Conservation (phyloP, 2,329 filamentous ascomycete species). For the Exophiala spinifera region DNA sequence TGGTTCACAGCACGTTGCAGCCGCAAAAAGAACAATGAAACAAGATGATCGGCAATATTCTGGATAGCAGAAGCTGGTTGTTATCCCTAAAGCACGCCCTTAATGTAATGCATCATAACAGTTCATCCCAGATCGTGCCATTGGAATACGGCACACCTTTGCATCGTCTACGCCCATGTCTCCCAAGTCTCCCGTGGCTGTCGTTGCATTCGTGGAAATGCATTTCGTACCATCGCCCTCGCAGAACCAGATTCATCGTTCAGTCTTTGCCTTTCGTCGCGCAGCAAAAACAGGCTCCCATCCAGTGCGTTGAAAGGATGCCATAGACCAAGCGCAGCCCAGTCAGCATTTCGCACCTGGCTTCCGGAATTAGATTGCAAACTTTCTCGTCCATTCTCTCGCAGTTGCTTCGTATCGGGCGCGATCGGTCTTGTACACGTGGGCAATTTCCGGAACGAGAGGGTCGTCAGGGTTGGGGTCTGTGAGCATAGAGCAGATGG, state of each 20-base stretch:
- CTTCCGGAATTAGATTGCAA: constrained; percentile 71
- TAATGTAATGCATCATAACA: constrained; percentile 29
- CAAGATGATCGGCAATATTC: background rate
- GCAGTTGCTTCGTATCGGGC: constrained; percentile 94
- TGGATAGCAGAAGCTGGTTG: constrained; percentile 19
- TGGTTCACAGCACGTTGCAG: background rate
- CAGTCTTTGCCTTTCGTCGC: background rate
- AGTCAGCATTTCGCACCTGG: constrained; percentile 2
- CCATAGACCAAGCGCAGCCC: constrained; percentile 1
- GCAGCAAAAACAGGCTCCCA: background rate
- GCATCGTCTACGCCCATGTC: constrained; percentile 21
- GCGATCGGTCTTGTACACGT: constrained; percentile 99
- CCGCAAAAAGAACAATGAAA: background rate
- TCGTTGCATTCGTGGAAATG: constrained; percentile 21
- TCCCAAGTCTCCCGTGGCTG: constrained; percentile 21
- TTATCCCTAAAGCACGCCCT: constrained; percentile 24
- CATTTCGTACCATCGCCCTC: constrained; percentile 9
- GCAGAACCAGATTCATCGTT: background rate
- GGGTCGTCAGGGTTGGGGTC: constrained; percentile 99
- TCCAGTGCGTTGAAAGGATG: constrained; percentile 1
- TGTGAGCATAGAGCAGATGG: constrained; percentile 99
- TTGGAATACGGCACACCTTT: constrained; percentile 16
- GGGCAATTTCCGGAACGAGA: constrained; percentile 96
- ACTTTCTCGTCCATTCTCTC: constrained; percentile 98
- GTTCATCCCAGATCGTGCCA: constrained; percentile 26